A percentile compares a stretch with the other conserved stretches of the same genome.
These are phyloP conservation scores for Brassica rapa DNA, from an alignment of 345 rosid species.

Conservation along the genomic window DNA sequence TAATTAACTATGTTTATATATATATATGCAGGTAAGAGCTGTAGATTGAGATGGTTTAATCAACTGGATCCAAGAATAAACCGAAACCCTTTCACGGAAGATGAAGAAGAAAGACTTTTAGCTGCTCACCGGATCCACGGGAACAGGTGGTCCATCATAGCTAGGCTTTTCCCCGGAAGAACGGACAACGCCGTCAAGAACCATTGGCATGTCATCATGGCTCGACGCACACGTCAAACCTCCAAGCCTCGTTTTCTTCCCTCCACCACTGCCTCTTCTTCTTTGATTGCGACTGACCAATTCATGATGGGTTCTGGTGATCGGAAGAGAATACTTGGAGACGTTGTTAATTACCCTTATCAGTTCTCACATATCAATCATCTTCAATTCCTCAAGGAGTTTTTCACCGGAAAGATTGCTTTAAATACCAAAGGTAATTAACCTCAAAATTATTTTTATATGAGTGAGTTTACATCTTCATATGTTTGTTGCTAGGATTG, in stretches of 20 bases:
- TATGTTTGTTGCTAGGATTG: background rate
- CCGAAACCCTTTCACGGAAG: constrained; percentile 82
- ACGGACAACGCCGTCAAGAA: constrained; percentile 98
- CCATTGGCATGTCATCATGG: constrained; percentile 98
- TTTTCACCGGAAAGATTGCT: constrained; percentile 29
- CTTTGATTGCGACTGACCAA: constrained; percentile 18
- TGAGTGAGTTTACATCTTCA: background rate
- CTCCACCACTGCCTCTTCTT: constrained; percentile 24
- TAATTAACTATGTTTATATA: background rate
- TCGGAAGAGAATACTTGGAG: constrained; percentile 15
- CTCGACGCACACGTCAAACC: constrained; percentile 54
- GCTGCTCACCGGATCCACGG: constrained; percentile 84
- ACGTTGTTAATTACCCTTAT: constrained; percentile 20
- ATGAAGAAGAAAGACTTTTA: constrained; percentile 85
- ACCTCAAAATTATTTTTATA: background rate
- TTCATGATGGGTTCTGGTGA: constrained; percentile 19
- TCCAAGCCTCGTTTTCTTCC: constrained; percentile 27
- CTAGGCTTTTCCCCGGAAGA: constrained; percentile 81
- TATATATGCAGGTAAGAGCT: constrained; percentile 69
- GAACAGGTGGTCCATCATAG: constrained; percentile 86
- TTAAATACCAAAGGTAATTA: constrained; percentile 32
- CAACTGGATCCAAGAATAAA: constrained; percentile 93
- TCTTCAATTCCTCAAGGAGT: constrained; percentile 37
- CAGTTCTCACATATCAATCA: constrained; percentile 38
- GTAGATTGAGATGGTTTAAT: constrained; percentile 96